Evolutionary conservation across 1,284 basidiomycete genomes (phyloP).

Genomic region (Afroboletus lepidellus): DNA sequence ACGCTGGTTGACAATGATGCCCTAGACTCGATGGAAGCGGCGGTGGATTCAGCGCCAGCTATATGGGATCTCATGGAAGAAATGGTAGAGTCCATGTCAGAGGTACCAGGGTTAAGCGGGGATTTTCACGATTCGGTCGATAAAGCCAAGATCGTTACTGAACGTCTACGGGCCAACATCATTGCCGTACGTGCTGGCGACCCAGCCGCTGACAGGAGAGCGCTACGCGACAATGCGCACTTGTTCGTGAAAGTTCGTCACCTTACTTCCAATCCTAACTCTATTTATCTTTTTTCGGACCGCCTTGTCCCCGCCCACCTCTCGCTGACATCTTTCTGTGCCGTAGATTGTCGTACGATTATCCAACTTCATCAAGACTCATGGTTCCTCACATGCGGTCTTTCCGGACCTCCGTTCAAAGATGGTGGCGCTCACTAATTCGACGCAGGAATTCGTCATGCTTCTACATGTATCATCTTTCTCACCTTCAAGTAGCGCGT

Average conservation of each 20-base stretch:
- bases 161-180: constrained; percentile 54
- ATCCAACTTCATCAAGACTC: constrained; percentile 62
- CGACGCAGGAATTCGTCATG: constrained; percentile 77
- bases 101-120: constrained; percentile 39
- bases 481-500: constrained; percentile 52
- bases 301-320: neutral
- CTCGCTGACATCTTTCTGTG: constrained; percentile 7
- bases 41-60: constrained; percentile 66
- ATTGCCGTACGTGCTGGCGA: constrained; percentile 50
- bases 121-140: constrained; percentile 52
- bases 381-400: constrained; percentile 53
- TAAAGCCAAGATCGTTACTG: constrained; percentile 57
- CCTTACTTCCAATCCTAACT: neutral
- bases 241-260: constrained; percentile 65
- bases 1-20: constrained; percentile 67
- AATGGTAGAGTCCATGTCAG: constrained; percentile 42
- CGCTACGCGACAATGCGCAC: constrained; percentile 68
- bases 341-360: constrained; percentile 64
- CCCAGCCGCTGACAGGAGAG: constrained; percentile 48
- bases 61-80: constrained; percentile 74
- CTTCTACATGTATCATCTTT: constrained; percentile 79
- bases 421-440: constrained; percentile 71
- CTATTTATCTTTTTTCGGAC: neutral
- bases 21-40: constrained; percentile 63
- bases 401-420: constrained; percentile 58